Evolutionary conservation across 345 rosid genomes (phyloP), one percentile per base, ranked within the genome.

Genomic region (Tarenaya hassleriana): DNA sequence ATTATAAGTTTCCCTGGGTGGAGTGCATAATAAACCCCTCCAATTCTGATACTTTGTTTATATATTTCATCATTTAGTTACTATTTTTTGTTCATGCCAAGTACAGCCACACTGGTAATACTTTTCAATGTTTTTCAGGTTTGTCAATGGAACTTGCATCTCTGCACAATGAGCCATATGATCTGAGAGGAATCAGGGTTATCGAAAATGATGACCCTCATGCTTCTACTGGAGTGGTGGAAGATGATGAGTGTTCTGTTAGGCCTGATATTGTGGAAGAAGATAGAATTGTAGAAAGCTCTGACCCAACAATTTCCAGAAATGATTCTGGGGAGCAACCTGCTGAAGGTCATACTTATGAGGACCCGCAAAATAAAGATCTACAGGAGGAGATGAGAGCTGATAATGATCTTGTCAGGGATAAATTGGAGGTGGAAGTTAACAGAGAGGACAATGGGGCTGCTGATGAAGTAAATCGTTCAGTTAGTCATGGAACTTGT

Each of bases 151-250:
- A 86, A 52, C 69, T 88, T 68, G 64, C 61, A 39, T 60, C 67
- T 52, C 58, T 88, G 69, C 83, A 69, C 41, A 63, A 66, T 65
- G 83, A 73, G 74, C 63, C 71, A 42, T 71, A 74, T 76, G 94
- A 94, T 71, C 62, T 78, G 41, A 80, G 84, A 51, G 61, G 74
- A 65, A 73, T 81, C 58, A 68, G 19, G 62, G 51, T 84, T 64
- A 69, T 57, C 19, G 79, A 80, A 73, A 63, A 39, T 55, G 73
- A 60, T 62, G 74, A 71, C 49, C 56, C 40, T 50, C 56, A 50
- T 67, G 41, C 62, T 62, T 73, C 78, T 59, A 49, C 66, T 45
- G 78, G 71, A 64, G 68, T 48, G 8, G 61, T 60, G 31, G 62
- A 69, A 69, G 60, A 76, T 53, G 48, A 13, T n/a, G 81, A 73